Conservation (phyloP, 148 eudicot genomes). For the Amaranthus hypochondriacus region DNA sequence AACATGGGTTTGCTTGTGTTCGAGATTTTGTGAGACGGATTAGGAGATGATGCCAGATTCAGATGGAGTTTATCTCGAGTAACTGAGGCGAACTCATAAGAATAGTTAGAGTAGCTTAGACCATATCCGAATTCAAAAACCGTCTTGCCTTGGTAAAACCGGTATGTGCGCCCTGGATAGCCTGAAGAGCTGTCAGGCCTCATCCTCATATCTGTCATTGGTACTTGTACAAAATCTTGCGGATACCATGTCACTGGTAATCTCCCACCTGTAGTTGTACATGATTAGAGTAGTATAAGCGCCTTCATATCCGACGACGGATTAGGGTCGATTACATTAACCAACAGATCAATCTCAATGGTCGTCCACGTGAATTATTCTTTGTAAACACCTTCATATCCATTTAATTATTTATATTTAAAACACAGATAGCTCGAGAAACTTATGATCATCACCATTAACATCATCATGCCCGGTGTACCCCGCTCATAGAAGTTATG, state of each 20-base stretch:
- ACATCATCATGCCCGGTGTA: no score
- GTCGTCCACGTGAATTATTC: no score
- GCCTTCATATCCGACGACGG: neutral
- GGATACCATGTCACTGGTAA: conserved; percentile 80
- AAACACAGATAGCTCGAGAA: no score
- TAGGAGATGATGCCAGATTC: conserved; percentile 6
- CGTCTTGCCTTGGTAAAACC: conserved; percentile 63
- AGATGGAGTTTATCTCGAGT: conserved; percentile 30
- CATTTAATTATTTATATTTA: no score
- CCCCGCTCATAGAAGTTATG: no score
- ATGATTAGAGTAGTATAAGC: neutral
- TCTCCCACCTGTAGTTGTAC: conserved; percentile 52
- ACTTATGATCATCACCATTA: no score
- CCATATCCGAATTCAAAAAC: conserved; percentile 78
- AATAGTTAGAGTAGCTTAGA: conserved; percentile 61
- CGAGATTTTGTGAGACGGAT: conserved; percentile 9
- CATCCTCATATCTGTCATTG: conserved; percentile 94
- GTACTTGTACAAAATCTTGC: conserved; percentile 44
- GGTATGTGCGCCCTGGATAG: conserved; percentile 83
- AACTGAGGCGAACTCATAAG: conserved; percentile 40
- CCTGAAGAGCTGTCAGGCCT: conserved; percentile 52
- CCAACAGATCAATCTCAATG: no score
- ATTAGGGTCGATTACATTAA: no score
- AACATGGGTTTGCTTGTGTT: conserved; percentile 21
- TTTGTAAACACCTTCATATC: no score